These are phyloP conservation scores for Mycena vulgaris DNA, from an alignment of 768 basidiomycete species.

Conservation along the genomic window DNA sequence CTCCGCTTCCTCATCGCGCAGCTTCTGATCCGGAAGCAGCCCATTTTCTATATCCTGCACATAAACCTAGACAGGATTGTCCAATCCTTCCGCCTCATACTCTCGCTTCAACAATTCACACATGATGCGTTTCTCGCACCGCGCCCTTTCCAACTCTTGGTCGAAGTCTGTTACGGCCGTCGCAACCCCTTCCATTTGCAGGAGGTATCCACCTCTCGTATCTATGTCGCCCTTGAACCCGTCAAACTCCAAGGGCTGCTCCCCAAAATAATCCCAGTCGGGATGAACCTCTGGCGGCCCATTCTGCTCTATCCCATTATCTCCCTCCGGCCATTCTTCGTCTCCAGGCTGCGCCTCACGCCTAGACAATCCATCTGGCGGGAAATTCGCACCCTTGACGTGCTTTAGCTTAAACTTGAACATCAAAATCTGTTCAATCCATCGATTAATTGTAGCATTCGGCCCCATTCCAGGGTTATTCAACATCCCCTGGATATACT, in stretches of 20 bases:
- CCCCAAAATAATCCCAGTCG: constrained; percentile 1
- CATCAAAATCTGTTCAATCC: too few species aligned
- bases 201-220: constrained; percentile 20
- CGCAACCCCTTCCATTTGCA: not conserved
- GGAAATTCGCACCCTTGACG: too few species aligned
- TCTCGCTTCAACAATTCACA: not conserved
- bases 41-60: not conserved
- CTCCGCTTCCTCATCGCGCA: constrained; percentile 13
- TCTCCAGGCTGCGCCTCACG: too few species aligned
- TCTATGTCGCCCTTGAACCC: constrained; percentile 29
- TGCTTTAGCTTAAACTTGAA: too few species aligned
- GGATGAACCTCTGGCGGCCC: not conserved
- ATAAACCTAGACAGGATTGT: not conserved
- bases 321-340: too few species aligned
- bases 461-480: too few species aligned
- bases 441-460: too few species aligned
- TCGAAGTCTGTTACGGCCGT: not conserved
- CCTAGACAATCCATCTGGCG: too few species aligned
- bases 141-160: too few species aligned
- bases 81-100: not conserved
- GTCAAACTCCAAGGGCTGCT: constrained; percentile 15
- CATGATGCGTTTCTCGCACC: not conserved
- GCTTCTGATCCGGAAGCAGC: not conserved
- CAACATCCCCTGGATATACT: too few species aligned
- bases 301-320: too few species aligned